phyloP scores from a whole-genome alignment of 257 asterid genomes.

The Solanum appendiculatum region DNA sequence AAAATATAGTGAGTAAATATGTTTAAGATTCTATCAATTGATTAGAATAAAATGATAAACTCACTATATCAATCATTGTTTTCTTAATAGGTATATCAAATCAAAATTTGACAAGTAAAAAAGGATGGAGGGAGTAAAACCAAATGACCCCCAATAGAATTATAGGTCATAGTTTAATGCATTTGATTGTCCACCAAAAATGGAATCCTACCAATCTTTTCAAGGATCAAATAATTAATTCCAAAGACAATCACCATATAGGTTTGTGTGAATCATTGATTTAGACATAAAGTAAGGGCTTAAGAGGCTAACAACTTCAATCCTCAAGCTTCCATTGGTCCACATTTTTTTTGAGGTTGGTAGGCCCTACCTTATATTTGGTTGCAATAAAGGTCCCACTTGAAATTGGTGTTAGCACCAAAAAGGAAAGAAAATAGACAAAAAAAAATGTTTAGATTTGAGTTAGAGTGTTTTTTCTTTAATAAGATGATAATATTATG shows the following conservation, averaged over 20 bases:
- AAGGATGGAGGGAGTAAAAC: no score
- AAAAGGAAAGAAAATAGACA: neutral
- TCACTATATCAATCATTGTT: no score
- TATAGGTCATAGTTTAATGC: neutral
- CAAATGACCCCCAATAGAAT: neutral
- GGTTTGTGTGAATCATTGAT: slow-evolving; percentile 4
- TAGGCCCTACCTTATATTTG: neutral
- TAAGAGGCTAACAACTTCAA: slow-evolving; percentile 4
- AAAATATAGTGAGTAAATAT: no score
- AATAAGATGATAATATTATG: neutral
- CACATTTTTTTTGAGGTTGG: slow-evolving; percentile 1
- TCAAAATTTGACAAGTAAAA: no score
- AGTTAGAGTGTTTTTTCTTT: neutral
- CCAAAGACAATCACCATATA: slow-evolving; percentile 1
- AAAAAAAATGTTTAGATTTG: neutral
- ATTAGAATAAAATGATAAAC: no score
- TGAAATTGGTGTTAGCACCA: neutral
- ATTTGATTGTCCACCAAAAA: neutral
- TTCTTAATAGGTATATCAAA: no score
- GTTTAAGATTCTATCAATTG: no score
- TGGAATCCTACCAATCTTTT: neutral
- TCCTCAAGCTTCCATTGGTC: neutral
- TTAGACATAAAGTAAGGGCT: slow-evolving; percentile 9
- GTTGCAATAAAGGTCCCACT: neutral
- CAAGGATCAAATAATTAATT: slow-evolving; percentile 4